Evolutionary conservation across 2,329 filamentous ascomycete species (phyloP).

Genomic region (Colletotrichum viniferum): DNA sequence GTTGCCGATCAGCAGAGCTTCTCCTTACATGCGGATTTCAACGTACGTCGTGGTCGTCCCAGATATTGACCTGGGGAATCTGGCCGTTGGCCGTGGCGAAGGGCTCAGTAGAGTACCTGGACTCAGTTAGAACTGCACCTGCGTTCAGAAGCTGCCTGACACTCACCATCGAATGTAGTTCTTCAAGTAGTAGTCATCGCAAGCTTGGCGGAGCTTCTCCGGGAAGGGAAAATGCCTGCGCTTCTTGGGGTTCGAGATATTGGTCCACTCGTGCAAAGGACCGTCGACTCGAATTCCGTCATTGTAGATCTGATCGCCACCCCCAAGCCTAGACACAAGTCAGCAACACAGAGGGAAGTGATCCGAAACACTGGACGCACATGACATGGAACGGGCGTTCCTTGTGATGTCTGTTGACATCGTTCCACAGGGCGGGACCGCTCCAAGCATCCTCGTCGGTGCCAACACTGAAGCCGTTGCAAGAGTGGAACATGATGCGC

Average conservation of each 20-base stretch:
- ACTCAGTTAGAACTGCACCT: slow-evolving; percentile 57
- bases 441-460: slow-evolving; percentile 87
- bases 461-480: slow-evolving; percentile 92
- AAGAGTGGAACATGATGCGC: slow-evolving; percentile 98
- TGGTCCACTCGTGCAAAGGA: slow-evolving; percentile 81
- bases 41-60: slow-evolving; percentile 88
- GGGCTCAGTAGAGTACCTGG: slow-evolving; percentile 73
- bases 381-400: slow-evolving; percentile 92
- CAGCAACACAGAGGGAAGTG: slow-evolving; percentile 14
- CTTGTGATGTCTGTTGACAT: slow-evolving; percentile 83
- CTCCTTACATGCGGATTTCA: slow-evolving; percentile 31
- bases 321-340: slow-evolving; percentile 70
- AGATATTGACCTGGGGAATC: slow-evolving; percentile 95
- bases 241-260: slow-evolving; percentile 81
- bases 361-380: slow-evolving; percentile 38
- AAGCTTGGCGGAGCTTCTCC: slow-evolving; percentile 76
- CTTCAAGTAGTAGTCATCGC: slow-evolving; percentile 90
- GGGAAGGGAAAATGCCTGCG: slow-evolving; percentile 81
- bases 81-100: slow-evolving; percentile 88
- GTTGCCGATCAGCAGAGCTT: slow-evolving; percentile 25
- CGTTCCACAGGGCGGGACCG: slow-evolving; percentile 93
- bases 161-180: slow-evolving; percentile 77
- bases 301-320: slow-evolving; percentile 96
- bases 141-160: slow-evolving; percentile 29
- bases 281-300: slow-evolving; percentile 87